Evolutionary conservation across 352 stramenopile species (phyloP).

Genomic region (Phytophthora podocarpi): DNA sequence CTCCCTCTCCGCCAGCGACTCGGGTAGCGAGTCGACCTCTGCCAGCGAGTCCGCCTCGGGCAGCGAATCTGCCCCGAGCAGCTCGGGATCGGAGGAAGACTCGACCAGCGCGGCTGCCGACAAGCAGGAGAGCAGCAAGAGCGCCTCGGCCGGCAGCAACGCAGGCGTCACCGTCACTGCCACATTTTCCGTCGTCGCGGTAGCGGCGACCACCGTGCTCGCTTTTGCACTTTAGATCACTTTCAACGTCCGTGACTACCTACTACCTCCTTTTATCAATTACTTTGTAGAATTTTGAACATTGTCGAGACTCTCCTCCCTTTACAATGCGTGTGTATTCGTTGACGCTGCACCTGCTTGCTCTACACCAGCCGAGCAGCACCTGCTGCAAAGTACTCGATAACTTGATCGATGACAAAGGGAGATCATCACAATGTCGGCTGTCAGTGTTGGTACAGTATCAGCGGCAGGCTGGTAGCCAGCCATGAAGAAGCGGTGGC

Average conservation of each 20-base stretch:
- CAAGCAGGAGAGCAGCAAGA: slow-evolving; percentile 9
- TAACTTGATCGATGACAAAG: neutral
- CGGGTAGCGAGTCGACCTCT: slow-evolving; percentile 7
- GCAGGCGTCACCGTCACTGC: slow-evolving; percentile 9
- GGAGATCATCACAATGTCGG: neutral
- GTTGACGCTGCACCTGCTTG: neutral
- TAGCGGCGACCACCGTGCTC: slow-evolving; percentile 15
- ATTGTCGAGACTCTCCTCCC: slow-evolving; percentile 7
- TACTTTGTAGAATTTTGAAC: slow-evolving; percentile 34
- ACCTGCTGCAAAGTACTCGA: neutral
- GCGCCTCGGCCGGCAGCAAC: slow-evolving; percentile 9
- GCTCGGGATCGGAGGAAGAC: slow-evolving; percentile 11
- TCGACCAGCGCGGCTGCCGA: slow-evolving; percentile 2
- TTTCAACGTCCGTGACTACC: slow-evolving; percentile 7
- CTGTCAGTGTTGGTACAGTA: no score
- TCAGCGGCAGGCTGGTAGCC: no score
- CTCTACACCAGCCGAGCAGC: neutral
- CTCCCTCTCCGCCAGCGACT: slow-evolving; percentile 20
- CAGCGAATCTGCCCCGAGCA: slow-evolving; percentile 3
- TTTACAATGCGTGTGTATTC: slow-evolving; percentile 4
- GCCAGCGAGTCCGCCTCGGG: slow-evolving; percentile 2
- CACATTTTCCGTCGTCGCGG: slow-evolving; percentile 17
- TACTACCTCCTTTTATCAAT: neutral
- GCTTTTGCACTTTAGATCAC: slow-evolving; percentile 29
- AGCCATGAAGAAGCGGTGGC: slow-evolving; percentile 24